Evolutionary conservation across 495 filamentous ascomycete genomes (phyloP).

Genomic region (Podospora anserina): DNA sequence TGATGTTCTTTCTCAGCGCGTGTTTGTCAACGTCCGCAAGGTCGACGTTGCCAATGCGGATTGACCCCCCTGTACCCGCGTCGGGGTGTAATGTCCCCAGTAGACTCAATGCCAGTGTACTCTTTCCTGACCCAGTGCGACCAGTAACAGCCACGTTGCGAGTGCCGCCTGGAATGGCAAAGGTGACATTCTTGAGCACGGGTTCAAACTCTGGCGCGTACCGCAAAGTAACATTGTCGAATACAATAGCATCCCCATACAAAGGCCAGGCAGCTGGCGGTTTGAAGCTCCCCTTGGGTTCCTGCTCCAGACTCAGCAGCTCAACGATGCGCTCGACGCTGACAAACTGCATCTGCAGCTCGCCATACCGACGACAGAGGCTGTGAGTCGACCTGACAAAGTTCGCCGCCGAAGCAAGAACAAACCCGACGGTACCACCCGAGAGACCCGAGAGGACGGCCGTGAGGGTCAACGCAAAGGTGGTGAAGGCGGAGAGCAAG

Average conservation of each 20-base stretch:
- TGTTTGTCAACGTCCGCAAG: conserved; percentile 51
- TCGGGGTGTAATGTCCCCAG: conserved; percentile 51
- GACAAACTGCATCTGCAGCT: conserved; percentile 86
- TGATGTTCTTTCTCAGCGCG: conserved; percentile 54
- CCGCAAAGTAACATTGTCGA: conserved; percentile 70
- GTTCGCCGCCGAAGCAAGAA: conserved; percentile 59
- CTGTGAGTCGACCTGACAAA: conserved; percentile 67
- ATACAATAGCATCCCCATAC: conserved; percentile 64
- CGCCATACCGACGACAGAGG: conserved; percentile 71
- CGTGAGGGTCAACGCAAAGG: conserved; percentile 65
- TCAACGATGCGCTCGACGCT: conserved; percentile 82
- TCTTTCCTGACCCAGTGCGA: conserved; percentile 62
- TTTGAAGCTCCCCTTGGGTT: conserved; percentile 58
- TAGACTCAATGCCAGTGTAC: conserved; percentile 55
- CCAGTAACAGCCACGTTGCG: conserved; percentile 62
- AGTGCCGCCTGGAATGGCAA: conserved; percentile 68
- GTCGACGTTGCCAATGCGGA: conserved; percentile 55
- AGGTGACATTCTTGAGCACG: conserved; percentile 58
- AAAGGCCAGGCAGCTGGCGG: conserved; percentile 76
- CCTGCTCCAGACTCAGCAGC: conserved; percentile 69
- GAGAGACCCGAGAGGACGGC: conserved; percentile 67
- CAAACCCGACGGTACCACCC: conserved; percentile 73
- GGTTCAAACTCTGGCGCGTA: conserved; percentile 75
- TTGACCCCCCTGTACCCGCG: conserved; percentile 47
- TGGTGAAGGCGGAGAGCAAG: conserved; percentile 63